A percentile compares a stretch with the other conserved stretches of the same genome.
These are phyloP conservation scores for Heimioporus sp. DNA, from an alignment of 768 basidiomycete species.

Conservation along the genomic window DNA sequence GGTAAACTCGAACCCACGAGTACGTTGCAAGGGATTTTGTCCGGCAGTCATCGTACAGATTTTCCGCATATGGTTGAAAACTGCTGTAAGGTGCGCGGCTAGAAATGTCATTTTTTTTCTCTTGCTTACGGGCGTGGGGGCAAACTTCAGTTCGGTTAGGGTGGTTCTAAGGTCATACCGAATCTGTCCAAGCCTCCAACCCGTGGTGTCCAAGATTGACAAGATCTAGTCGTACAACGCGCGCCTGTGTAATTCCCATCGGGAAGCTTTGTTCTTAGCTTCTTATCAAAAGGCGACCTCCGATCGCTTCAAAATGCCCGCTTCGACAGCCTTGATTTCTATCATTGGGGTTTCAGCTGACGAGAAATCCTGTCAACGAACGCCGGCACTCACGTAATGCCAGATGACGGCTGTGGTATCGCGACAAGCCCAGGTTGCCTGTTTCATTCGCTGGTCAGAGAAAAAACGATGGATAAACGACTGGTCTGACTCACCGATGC, in stretches of 20 bases:
- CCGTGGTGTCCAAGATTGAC: not conserved
- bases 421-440: slow-evolving; percentile 12
- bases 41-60: too few relatives aligned
- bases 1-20: too few relatives aligned
- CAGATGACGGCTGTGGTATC: slow-evolving; percentile 29
- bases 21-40: too few relatives aligned
- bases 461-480: too few relatives aligned
- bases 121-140: too few relatives aligned
- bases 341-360: not conserved
- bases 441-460: not conserved
- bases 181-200: too few relatives aligned
- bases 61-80: too few relatives aligned
- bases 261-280: too few relatives aligned
- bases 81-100: too few relatives aligned
- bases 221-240: not conserved
- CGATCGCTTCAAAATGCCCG: slow-evolving; percentile 23
- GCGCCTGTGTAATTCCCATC: not conserved
- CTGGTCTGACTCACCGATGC: not conserved
- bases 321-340: slow-evolving; percentile 30
- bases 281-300: slow-evolving; percentile 16
- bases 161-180: too few relatives aligned
- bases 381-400: slow-evolving; percentile 24
- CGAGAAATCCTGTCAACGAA: not conserved
- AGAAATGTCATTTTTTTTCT: too few relatives aligned
- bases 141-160: too few relatives aligned